These are phyloP conservation scores for Fusarium proliferatum DNA, from an alignment of 2,329 filamentous ascomycete species.

Conservation along the genomic window DNA sequence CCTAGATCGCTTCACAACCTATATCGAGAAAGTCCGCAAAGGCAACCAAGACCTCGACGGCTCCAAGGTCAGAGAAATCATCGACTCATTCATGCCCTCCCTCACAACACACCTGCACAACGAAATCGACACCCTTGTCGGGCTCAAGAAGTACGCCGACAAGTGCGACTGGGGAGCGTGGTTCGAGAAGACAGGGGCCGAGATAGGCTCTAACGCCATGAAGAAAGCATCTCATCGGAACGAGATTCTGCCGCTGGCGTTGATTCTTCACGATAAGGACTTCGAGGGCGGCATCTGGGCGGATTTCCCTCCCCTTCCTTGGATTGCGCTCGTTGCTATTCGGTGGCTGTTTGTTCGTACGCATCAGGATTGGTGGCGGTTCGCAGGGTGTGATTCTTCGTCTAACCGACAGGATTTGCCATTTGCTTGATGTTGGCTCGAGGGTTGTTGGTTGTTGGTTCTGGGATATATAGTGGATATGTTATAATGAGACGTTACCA, in stretches of 20 bases:
- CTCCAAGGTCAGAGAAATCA: slow-evolving; percentile 33
- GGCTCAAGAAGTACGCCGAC: slow-evolving; percentile 49
- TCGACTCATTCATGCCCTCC: slow-evolving; percentile 46
- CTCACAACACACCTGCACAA: slow-evolving; percentile 52
- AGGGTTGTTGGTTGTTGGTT: neutral
- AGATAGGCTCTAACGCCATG: slow-evolving; percentile 27
- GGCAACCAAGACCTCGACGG: slow-evolving; percentile 49
- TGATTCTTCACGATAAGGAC: slow-evolving; percentile 45
- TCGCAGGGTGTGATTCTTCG: slow-evolving; percentile 47
- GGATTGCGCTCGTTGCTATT: slow-evolving; percentile 45
- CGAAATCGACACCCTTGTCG: slow-evolving; percentile 53
- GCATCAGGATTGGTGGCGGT: slow-evolving; percentile 52
- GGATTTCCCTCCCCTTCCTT: slow-evolving; percentile 45
- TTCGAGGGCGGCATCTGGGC: slow-evolving; percentile 44
- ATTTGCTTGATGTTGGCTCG: slow-evolving; percentile 44
- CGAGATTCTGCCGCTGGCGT: slow-evolving; percentile 37
- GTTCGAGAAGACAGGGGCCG: slow-evolving; percentile 39
- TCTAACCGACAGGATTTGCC: slow-evolving; percentile 49
- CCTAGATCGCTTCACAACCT: slow-evolving; percentile 47
- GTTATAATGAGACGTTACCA: neutral
- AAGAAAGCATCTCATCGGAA: slow-evolving; percentile 30
- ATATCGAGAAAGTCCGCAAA: slow-evolving; percentile 46
- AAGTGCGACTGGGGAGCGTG: slow-evolving; percentile 50
- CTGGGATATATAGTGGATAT: neutral
- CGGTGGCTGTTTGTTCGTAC: slow-evolving; percentile 50